Percentiles rank a stretch among this genome's conserved stretches.
These are phyloP conservation scores for Phylloporus sp. DNA, from an alignment of 768 basidiomycete species.

Conservation along the genomic window DNA sequence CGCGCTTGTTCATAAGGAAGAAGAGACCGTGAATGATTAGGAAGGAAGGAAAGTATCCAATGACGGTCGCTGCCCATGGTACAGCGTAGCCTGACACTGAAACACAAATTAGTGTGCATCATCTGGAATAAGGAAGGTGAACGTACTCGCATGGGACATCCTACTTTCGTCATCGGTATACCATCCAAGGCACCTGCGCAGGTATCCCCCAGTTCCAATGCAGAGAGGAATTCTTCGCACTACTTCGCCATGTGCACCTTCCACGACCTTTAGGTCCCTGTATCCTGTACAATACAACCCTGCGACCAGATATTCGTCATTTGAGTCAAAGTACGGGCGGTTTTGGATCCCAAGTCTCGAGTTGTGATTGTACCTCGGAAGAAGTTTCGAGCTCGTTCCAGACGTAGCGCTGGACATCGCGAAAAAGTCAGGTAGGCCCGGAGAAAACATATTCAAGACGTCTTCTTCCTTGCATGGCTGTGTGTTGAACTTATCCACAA, in stretches of 20 bases:
- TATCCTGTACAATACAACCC: not conserved
- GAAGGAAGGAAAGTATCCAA: slow-evolving; percentile 14
- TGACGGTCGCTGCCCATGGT: slow-evolving; percentile 15
- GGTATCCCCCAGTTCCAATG: not conserved
- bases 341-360: not conserved
- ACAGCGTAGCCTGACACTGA: slow-evolving; percentile 9
- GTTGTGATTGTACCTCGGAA: slow-evolving; percentile 9
- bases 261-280: slow-evolving; percentile 5
- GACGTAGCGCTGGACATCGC: slow-evolving; percentile 15
- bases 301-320: not conserved
- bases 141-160: not conserved
- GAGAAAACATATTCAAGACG: slow-evolving; percentile 16
- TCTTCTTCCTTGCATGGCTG: slow-evolving; percentile 18
- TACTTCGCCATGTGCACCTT: slow-evolving; percentile 4
- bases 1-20: slow-evolving; percentile 5
- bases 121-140: not conserved
- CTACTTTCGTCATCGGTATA: slow-evolving; percentile 6
- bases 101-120: not conserved
- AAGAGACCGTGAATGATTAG: slow-evolving; percentile 21
- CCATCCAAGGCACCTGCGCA: slow-evolving; percentile 12
- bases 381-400: slow-evolving; percentile 5
- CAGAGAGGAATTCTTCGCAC: slow-evolving; percentile 9
- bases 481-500: slow-evolving; percentile 9
- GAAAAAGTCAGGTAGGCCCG: slow-evolving; percentile 14
- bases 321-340: not conserved